Base-by-base conservation (phyloP, 331 rosid genomes). In the Acacia concinna region DNA sequence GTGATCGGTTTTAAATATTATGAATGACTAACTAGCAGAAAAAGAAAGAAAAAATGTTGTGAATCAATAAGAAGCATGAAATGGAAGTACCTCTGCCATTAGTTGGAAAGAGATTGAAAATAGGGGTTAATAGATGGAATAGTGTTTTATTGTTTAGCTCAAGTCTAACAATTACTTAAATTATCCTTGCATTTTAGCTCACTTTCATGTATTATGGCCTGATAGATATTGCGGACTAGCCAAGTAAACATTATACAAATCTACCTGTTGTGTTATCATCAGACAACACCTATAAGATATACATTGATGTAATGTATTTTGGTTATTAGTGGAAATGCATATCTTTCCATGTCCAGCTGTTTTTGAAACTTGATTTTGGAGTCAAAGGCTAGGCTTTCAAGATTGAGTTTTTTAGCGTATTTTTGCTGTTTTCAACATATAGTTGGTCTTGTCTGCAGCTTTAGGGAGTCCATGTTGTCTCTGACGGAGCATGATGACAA, bases 401-500 rank as follows among this genome's bases (percentile, higher is more conserved):
- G 75, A 31, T 37, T 70, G 79, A 60, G n/a, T 21, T 67, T 66
- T 67, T 41, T 38, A 67, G 51, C 51, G 59, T 43, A 21, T 62
- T 63, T n/a, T 74, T 21, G 13, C 37, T 74, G 62, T 31, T 72
- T 6, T 31, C 20, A 21, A 85, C 74, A 87, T 49, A 69, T 49
- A 69, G 52, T 38, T 57, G 18, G 76, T 78, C 81, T 74, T 79
- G 43, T 81, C 34, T 91, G 87, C 99, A 96, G 99, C 84, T 90
- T 96, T 92, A 81, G 75, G 85, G 93, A 87, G 64, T 96, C 99
- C 1, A 90, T 96, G 83, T 82, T 96, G 78, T 90, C 98, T 76
- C 87, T 96, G 88, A 93, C 99, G 1, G 99, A 96, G 86, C 99
- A 96, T 57, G 92, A 87, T 46, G 99, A 96, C 91, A 96, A 86